Evolutionary conservation across 2,329 filamentous ascomycete genomes (phyloP).

Genomic region (Colletotrichum costaricense): DNA sequence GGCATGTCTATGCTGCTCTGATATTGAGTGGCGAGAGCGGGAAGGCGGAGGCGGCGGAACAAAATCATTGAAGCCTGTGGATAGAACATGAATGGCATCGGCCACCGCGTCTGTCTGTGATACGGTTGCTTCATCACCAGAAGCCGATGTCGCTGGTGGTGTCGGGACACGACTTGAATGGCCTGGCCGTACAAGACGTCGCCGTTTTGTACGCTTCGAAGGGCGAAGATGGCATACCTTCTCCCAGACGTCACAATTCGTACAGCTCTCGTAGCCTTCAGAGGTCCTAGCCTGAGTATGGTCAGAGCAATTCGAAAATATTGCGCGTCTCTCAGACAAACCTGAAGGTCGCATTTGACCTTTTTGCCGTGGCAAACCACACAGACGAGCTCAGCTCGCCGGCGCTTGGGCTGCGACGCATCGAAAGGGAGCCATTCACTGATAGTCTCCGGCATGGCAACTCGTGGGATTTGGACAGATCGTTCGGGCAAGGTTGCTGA

Average conservation of each 20-base stretch:
- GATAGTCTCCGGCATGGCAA: slow-evolving; percentile 42
- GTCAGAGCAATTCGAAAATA: not conserved
- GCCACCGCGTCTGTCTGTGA: not conserved
- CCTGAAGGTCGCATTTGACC: slow-evolving; percentile 49
- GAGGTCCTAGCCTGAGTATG: slow-evolving; percentile 34
- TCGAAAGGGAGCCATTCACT: slow-evolving; percentile 48
- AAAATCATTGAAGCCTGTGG: not conserved
- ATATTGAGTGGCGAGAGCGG: not conserved
- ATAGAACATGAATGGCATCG: not conserved
- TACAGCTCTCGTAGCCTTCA: slow-evolving; percentile 41
- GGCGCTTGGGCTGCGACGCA: slow-evolving; percentile 44
- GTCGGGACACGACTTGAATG: not conserved
- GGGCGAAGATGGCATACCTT: slow-evolving; percentile 44
- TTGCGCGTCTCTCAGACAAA: slow-evolving; percentile 5
- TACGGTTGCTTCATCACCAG: not conserved
- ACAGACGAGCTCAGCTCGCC: slow-evolving; percentile 46
- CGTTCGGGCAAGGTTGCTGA: not conserved
- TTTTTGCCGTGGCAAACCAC: slow-evolving; percentile 48
- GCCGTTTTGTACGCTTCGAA: slow-evolving; percentile 43
- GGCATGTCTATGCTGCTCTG: not conserved
- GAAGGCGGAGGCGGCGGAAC: not conserved
- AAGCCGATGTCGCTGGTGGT: slow-evolving; percentile 14
- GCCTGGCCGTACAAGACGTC: not conserved
- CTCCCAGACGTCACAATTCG: slow-evolving; percentile 42
- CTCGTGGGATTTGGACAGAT: not conserved